Evolutionary conservation across 2,329 filamentous ascomycete genomes (phyloP), one percentile per base, ranked within the genome.

Genomic region (Fonsecaea erecta): DNA sequence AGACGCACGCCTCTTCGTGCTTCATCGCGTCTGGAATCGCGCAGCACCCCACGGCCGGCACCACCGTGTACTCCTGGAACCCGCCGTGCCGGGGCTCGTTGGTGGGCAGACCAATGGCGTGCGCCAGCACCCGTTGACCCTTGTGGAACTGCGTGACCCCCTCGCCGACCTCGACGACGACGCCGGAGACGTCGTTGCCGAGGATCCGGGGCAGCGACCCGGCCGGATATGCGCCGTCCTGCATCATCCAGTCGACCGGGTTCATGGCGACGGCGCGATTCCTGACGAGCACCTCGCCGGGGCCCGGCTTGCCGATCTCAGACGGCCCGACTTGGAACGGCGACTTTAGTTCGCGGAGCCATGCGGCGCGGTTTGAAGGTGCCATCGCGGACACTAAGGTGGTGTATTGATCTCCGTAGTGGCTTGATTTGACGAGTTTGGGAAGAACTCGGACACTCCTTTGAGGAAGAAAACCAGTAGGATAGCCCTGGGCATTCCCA

Each of bases 231-330:
- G 60, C 63, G 0, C 30, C 52, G 43, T 71, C 73, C 48, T 78
- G 75, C 26, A 78, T 72, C 8, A 71, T 71, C 51, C 70, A 75
- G 64, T 83, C 80, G 8, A 75, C 56, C 1, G 73, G 71, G 57
- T 74, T 74, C 62, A 74, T 70, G 9, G 72, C 72, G 9, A 73
- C 59, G 12, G 73, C 74, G 8, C 60, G 46, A 51, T 71, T 74
- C 30, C 67, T 69, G 46, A 75, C 55, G 1, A 74, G 35, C 14
- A 75, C 63, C 58, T 74, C 64, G 55, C 69, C 58, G 24, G 48
- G 43, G 7, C 56, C 62, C 11, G 71, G 71, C 14, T 58, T 61
- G 21, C 59, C 58, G 8, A 64, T 54, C 4, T 71, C 63, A n/a
- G 60, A 54, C 5, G 71, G 59, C 1, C 67, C 68, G 35, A 75